phyloP scores from a whole-genome alignment of 169 alveolate genomes.

The Perkinsus marinus region DNA sequence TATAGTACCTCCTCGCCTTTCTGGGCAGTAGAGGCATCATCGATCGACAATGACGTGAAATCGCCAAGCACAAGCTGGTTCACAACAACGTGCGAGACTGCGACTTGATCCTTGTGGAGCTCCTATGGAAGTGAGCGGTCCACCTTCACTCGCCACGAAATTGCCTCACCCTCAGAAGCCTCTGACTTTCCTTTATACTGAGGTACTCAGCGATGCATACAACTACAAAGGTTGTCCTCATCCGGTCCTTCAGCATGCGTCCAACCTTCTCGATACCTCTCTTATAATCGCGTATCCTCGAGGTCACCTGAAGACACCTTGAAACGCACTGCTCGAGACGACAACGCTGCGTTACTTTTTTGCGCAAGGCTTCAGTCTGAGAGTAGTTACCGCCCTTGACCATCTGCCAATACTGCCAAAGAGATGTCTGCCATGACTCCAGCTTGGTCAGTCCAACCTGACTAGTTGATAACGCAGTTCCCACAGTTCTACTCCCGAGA shows the following conservation, averaged over 20 bases:
- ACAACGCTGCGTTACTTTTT: conserved; percentile 9
- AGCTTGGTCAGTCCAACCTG: not conserved
- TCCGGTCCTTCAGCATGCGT: conserved; percentile 24
- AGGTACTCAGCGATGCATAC: conserved; percentile 84
- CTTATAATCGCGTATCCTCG: conserved; percentile 31
- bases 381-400: not conserved
- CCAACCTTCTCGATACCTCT: conserved; percentile 18
- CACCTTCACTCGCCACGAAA: not conserved
- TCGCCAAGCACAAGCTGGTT: conserved; percentile 62
- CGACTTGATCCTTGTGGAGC: conserved; percentile 62
- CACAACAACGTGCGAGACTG: conserved; percentile 66
- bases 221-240: conserved; percentile 70
- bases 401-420: conserved; percentile 3
- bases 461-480: too few relatives aligned
- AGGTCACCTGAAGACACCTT: conserved; percentile 4
- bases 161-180: conserved; percentile 41
- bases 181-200: conserved; percentile 73
- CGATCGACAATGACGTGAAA: not conserved
- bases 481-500: too few relatives aligned
- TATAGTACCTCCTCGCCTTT: not conserved
- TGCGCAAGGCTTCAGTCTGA: not conserved
- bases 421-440: conserved; percentile 1
- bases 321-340: conserved; percentile 5
- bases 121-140: conserved; percentile 22
- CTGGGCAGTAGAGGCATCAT: not conserved